Conservation (phyloP, 2,329 filamentous ascomycete species). For the Trichophyton benhamiae region DNA sequence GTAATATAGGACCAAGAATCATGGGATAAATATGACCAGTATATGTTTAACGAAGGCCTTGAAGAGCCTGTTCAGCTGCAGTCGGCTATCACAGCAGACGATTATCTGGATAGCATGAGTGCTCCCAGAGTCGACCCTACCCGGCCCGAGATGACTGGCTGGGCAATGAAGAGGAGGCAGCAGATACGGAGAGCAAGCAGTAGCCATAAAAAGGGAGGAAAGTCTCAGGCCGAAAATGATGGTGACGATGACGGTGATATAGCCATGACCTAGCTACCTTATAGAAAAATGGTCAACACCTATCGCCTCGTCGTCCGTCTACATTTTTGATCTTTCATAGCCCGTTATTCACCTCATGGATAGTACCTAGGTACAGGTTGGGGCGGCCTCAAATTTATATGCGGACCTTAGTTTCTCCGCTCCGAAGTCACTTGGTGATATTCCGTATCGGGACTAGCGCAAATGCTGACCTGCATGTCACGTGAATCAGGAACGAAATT, state of each 20-base stretch:
- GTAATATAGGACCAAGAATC: constrained; percentile 45
- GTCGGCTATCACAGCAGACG: constrained; percentile 44
- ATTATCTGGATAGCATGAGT: constrained; percentile 53
- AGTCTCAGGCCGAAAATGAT: constrained; percentile 13
- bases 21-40: constrained; percentile 63
- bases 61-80: constrained; percentile 38
- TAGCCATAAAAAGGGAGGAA: constrained; percentile 10
- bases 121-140: constrained; percentile 39
- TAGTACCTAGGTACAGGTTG: no score
- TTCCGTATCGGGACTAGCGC: not conserved
- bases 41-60: constrained; percentile 47
- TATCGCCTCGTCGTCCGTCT: not conserved
- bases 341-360: not conserved
- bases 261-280: not conserved
- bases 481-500: constrained; percentile 1
- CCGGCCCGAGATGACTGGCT: constrained; percentile 31
- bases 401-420: not conserved
- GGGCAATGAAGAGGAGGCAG: constrained; percentile 34
- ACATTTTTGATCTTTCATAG: no score
- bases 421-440: not conserved
- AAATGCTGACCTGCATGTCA: not conserved
- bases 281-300: not conserved
- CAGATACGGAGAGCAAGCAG: constrained; percentile 22
- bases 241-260: not conserved
- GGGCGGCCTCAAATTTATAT: not conserved